phyloP scores from a whole-genome alignment of 2,329 filamentous ascomycete species.

The Lachnellula suecica region DNA sequence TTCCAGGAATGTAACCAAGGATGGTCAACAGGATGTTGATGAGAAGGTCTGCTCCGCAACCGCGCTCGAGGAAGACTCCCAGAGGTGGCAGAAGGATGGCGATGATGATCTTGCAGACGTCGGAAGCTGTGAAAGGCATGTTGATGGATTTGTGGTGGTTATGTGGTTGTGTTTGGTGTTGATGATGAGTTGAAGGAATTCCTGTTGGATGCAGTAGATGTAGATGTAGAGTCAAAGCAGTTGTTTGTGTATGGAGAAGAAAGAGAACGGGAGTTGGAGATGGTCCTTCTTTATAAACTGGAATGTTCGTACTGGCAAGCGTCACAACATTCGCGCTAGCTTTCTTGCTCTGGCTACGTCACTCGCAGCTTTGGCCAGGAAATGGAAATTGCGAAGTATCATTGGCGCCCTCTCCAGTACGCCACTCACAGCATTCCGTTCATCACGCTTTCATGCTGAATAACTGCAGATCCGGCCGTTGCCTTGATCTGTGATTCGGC shows the following conservation, averaged over 20 bases:
- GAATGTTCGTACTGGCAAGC: too few species aligned
- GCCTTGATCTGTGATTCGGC: neutral
- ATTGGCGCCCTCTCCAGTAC: neutral
- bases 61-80: conserved; percentile 90
- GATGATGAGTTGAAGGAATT: conserved; percentile 1
- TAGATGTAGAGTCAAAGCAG: neutral
- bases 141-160: conserved; percentile 14
- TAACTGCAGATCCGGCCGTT: neutral
- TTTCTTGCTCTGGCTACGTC: neutral
- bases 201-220: too few species aligned
- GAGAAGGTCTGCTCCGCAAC: conserved; percentile 81
- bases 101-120: conserved; percentile 81
- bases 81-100: conserved; percentile 87
- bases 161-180: conserved; percentile 2
- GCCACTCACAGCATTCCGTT: neutral
- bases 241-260: neutral
- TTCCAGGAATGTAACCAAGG: conserved; percentile 71
- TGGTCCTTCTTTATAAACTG: too few species aligned
- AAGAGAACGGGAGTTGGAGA: neutral
- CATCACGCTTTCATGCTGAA: neutral
- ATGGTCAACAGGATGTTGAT: conserved; percentile 92
- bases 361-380: neutral
- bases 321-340: neutral
- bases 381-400: neutral
- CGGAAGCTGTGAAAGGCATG: conserved; percentile 59